Percentiles rank a stretch among this genome's conserved stretches.
phyloP scores from a whole-genome alignment of 495 filamentous ascomycete species.

The Aspergillus cavernicola region DNA sequence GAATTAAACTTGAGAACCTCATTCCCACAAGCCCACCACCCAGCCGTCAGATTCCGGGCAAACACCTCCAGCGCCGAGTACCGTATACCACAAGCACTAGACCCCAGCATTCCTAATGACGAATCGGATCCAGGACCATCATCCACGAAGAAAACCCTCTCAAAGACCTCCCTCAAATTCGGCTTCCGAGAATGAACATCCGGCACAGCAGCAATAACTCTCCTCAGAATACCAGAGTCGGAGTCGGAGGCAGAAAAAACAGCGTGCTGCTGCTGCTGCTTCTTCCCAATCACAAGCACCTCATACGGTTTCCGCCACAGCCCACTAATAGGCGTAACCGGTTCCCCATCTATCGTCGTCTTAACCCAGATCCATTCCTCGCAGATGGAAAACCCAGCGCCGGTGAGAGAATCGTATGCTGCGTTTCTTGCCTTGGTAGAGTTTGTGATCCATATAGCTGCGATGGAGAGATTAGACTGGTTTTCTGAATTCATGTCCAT shows the following conservation, averaged over 20 bases:
- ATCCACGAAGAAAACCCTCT: slow-evolving; percentile 39
- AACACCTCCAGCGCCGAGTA: slow-evolving; percentile 82
- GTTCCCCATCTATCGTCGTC: slow-evolving; percentile 64
- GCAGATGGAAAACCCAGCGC: slow-evolving; percentile 59
- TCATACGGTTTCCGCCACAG: slow-evolving; percentile 85
- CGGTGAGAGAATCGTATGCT: slow-evolving; percentile 56
- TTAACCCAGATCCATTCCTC: slow-evolving; percentile 97
- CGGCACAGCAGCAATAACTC: slow-evolving; percentile 74
- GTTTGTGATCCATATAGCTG: slow-evolving; percentile 88
- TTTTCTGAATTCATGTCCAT: background rate
- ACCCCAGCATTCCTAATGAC: background rate
- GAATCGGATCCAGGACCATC: background rate
- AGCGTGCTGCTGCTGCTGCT: no score
- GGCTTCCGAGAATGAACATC: slow-evolving; percentile 93
- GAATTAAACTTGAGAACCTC: slow-evolving; percentile 80
- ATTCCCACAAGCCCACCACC: slow-evolving; percentile 89
- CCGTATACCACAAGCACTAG: background rate
- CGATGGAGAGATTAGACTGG: slow-evolving; percentile 20
- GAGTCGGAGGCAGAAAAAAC: background rate
- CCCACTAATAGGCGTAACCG: slow-evolving; percentile 63
- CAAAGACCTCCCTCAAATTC: slow-evolving; percentile 56
- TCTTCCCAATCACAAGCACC: slow-evolving; percentile 66
- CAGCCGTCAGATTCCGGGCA: slow-evolving; percentile 77
- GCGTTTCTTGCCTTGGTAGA: slow-evolving; percentile 54
- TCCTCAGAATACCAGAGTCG: slow-evolving; percentile 31